Evolutionary conservation across 2,329 filamentous ascomycete genomes (phyloP).

Genomic region (Colletotrichum gigasporum): DNA sequence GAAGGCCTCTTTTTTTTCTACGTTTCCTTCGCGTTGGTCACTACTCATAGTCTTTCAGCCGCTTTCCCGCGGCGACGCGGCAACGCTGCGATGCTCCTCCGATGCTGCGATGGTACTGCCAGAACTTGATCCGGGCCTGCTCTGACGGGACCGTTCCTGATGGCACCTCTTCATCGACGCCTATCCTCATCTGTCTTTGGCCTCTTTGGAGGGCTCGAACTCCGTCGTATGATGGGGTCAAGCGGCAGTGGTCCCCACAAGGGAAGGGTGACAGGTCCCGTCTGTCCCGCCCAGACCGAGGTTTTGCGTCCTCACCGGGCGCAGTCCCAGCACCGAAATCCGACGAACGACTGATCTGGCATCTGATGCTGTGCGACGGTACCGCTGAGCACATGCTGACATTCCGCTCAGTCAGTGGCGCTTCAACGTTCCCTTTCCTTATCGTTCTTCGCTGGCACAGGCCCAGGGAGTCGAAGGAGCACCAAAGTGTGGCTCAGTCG

Average conservation of each 20-base stretch:
- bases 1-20: too few relatives aligned
- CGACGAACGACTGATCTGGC: constrained; percentile 18
- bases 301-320: constrained; percentile 21
- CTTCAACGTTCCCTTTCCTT: too few relatives aligned
- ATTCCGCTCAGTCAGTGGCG: background rate
- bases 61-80: background rate
- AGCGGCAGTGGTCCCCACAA: constrained; percentile 14
- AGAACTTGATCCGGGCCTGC: background rate
- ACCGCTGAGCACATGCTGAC: background rate
- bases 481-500: constrained; percentile 1
- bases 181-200: constrained; percentile 2
- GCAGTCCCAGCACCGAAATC: constrained; percentile 8
- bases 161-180: constrained; percentile 13
- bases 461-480: background rate
- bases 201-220: background rate
- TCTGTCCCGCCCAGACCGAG: constrained; percentile 16
- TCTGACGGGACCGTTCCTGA: background rate
- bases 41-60: background rate
- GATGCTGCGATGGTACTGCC: background rate
- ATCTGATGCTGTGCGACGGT: constrained; percentile 21
- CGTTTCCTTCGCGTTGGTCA: background rate
- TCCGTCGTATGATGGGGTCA: constrained; percentile 8
- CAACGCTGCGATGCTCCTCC: background rate
- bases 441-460: background rate
- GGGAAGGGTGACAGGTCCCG: background rate